Percentiles rank a stretch among this genome's conserved stretches.
Conservation (phyloP, 2,329 filamentous ascomycete genomes). For the Beauveria sp. region DNA sequence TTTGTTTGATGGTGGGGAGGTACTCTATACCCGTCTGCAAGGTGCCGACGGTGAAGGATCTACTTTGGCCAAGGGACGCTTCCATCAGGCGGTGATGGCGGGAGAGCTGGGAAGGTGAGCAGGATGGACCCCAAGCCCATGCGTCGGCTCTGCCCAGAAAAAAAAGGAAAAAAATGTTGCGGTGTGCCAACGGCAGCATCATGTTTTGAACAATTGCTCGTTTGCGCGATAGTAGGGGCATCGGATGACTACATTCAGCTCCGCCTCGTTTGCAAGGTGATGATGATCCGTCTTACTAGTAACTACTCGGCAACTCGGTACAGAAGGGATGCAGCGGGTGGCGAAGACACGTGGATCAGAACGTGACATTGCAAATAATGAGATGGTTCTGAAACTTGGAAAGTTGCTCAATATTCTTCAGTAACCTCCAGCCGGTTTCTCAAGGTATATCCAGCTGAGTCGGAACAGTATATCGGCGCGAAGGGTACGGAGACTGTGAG, state of each 20-base stretch:
- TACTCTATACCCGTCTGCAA: neutral
- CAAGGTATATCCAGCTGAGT: no score
- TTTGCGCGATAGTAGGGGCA: neutral
- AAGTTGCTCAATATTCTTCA: neutral
- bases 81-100: neutral
- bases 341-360: neutral
- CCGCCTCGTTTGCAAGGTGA: neutral
- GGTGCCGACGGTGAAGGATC: neutral
- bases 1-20: neutral
- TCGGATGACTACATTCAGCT: slow-evolving; percentile 1
- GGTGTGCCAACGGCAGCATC: neutral
- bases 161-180: neutral
- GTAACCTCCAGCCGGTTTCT: no score
- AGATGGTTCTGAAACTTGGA: neutral
- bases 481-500: no score
- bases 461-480: no score
- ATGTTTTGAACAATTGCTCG: neutral
- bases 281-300: neutral
- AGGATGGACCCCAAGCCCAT: neutral
- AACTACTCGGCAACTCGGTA: neutral
- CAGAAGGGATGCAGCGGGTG: neutral
- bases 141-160: neutral
- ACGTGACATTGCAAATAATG: neutral
- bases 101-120: neutral
- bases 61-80: neutral